Evolutionary conservation across 176 grass and related monocot species (phyloP), one percentile per base, ranked within the genome.

Genomic region (Oryza brachyantha): DNA sequence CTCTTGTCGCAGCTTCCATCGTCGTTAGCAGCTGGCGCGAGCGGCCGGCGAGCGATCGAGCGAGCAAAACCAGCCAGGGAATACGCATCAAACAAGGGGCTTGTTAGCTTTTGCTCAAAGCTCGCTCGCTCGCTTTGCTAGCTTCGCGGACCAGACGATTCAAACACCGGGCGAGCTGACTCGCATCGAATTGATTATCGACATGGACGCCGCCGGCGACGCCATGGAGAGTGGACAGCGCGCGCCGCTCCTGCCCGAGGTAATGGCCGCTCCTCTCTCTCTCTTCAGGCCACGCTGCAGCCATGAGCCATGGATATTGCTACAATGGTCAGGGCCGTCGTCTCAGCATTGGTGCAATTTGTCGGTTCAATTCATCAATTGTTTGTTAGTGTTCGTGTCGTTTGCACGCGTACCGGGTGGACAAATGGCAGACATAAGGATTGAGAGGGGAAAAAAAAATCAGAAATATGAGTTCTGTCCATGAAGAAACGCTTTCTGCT

Each of bases 191-290:
- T 26, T 13, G 8, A 55, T 55, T n/a, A 3, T 59, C 65, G 61
- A 13, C 52, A 87, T 81, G 84, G 84, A 81, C 21, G 68, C 58
- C 21, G 68, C 58, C 13, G 72, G 64, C 16, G 81, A 84, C n/a
- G 79, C 74, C 85, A 87, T 87, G 80, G 86, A 88, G 86, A 72
- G 68, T 14, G 86, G 86, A 48, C 55, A 57, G 37, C 13, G 17
- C 26, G 73, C 73, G 21, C 64, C 59, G 66, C 74, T 83, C n/a
- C 59, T 83, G 67, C 74, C 86, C 0, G 67, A 83, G 86, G 80
- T 87, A 83, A n/a, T n/a, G n/a, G n/a, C n/a, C n/a, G n/a, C 58
- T 48, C 40, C 0, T 31, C 21, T 32, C 43, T 28, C 32, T 8
- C 50, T 55, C 50, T 55, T 22, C 50, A 55, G 50, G 21, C 7